Conservation (phyloP, 1,284 basidiomycete species). For the Peniophora sp. region DNA sequence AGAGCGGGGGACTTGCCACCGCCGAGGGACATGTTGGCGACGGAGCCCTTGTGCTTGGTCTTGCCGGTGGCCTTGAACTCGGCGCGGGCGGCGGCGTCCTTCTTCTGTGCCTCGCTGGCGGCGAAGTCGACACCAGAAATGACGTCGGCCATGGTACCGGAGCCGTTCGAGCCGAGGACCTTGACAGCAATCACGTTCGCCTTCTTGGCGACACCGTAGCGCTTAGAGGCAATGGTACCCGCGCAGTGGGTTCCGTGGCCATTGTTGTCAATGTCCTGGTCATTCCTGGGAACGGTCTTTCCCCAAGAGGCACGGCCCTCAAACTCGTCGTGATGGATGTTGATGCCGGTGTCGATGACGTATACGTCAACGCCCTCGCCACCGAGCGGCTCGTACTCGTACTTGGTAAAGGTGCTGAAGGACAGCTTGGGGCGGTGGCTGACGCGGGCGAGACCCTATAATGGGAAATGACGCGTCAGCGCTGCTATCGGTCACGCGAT, state of each 20-base stretch:
- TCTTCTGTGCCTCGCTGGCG: conserved; percentile 50
- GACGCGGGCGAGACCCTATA: conserved; percentile 88
- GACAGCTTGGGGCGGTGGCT: conserved; percentile 79
- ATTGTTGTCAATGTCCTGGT: conserved; percentile 29
- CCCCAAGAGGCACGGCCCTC: conserved; percentile 39
- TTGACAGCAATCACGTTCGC: conserved; percentile 95
- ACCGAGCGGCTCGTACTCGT: conserved; percentile 67
- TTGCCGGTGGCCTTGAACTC: conserved; percentile 49
- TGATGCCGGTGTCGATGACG: conserved; percentile 84
- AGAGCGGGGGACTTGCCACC: conserved; percentile 90
- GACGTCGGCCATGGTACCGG: conserved; percentile 95
- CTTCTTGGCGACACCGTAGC: conserved; percentile 90
- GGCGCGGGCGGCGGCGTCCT: conserved; percentile 50
- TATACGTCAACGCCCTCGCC: conserved; percentile 92
- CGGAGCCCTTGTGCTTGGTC: conserved; percentile 72
- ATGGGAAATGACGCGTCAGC: conserved; percentile 4
- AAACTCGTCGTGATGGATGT: conserved; percentile 82
- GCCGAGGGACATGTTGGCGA: conserved; percentile 97
- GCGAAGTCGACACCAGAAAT: conserved; percentile 86
- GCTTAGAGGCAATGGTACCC: conserved; percentile 34
- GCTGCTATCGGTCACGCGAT: conserved; percentile 2
- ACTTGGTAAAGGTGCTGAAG: conserved; percentile 84
- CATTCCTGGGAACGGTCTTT: conserved; percentile 47
- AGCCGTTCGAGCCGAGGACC: conserved; percentile 90
- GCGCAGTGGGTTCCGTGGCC: conserved; percentile 35